phyloP scores from a whole-genome alignment of 2,329 filamentous ascomycete genomes.

The Coniochaeta sp. region DNA sequence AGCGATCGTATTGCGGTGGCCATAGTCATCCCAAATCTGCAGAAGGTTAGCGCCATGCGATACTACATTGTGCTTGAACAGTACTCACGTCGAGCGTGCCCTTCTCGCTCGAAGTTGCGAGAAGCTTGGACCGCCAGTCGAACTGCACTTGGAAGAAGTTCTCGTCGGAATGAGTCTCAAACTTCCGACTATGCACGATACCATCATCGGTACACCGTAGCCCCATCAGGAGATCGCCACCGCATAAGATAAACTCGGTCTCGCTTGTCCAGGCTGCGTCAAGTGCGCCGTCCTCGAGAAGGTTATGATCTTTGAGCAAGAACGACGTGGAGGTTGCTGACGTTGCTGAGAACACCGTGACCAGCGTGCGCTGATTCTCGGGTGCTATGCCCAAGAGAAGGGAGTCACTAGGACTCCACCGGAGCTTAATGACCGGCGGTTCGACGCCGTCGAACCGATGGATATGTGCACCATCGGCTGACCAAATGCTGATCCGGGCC shows the following conservation, averaged over 20 bases:
- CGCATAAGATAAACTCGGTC: slow-evolving; percentile 51
- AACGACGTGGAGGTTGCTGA: slow-evolving; percentile 39
- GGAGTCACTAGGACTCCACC: slow-evolving; percentile 51
- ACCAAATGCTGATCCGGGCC: slow-evolving; percentile 49
- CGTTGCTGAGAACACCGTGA: slow-evolving; percentile 46
- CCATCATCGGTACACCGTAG: slow-evolving; percentile 39
- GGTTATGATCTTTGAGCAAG: slow-evolving; percentile 40
- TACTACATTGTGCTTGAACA: not conserved
- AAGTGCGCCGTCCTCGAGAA: slow-evolving; percentile 39
- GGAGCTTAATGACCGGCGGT: slow-evolving; percentile 54
- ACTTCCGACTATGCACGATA: slow-evolving; percentile 39
- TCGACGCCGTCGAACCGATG: slow-evolving; percentile 51
- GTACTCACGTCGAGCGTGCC: slow-evolving; percentile 54
- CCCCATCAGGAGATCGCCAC: slow-evolving; percentile 45
- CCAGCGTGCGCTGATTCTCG: slow-evolving; percentile 42
- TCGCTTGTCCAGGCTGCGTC: slow-evolving; percentile 56
- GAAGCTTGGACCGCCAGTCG: slow-evolving; percentile 44
- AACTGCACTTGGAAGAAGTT: slow-evolving; percentile 49
- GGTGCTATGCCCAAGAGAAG: slow-evolving; percentile 52
- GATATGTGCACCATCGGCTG: slow-evolving; percentile 42
- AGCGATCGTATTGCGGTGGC: slow-evolving; percentile 47
- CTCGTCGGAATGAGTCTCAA: slow-evolving; percentile 47
- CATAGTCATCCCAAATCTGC: slow-evolving; percentile 49
- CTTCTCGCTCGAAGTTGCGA: slow-evolving; percentile 53
- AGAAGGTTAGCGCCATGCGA: not conserved